Conservation (phyloP, 305 asterid genomes). For the Solanum hybrid region DNA sequence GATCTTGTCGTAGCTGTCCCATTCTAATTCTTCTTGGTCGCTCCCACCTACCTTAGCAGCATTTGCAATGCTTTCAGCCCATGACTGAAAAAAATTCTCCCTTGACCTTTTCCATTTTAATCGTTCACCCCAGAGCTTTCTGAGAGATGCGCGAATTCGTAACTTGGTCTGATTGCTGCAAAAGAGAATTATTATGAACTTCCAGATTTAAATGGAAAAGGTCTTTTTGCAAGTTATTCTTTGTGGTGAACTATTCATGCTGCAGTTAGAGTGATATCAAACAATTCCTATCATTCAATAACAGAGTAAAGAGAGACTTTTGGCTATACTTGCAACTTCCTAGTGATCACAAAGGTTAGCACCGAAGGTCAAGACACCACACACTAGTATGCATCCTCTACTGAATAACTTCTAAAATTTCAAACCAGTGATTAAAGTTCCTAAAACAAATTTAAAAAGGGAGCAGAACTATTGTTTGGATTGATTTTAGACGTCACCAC, state of each 20-base stretch:
- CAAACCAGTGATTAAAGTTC: neutral
- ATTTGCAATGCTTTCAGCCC: conserved; percentile 68
- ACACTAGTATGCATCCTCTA: neutral
- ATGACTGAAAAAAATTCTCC: conserved; percentile 45
- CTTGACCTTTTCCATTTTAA: conserved; percentile 60
- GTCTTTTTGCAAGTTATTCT: neutral
- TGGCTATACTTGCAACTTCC: neutral
- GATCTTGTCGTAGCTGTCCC: conserved; percentile 70
- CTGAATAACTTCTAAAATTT: neutral
- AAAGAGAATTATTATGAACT: conserved; percentile 1
- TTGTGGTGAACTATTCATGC: neutral
- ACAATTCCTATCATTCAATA: neutral
- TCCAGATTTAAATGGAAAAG: neutral
- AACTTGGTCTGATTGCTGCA: conserved; percentile 59
- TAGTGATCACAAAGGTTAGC: neutral
- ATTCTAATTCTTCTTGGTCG: conserved; percentile 65
- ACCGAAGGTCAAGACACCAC: neutral
- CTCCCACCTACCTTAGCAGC: conserved; percentile 71
- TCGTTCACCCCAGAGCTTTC: conserved; percentile 53
- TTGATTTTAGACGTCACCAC: neutral
- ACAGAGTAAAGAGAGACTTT: neutral
- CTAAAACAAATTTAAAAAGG: neutral
- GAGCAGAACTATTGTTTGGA: neutral
- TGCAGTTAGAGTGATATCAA: neutral
- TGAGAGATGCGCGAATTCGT: conserved; percentile 50